Percentiles rank a stretch among this genome's conserved stretches.
These are phyloP conservation scores for Moelleriella libera DNA, from an alignment of 2,329 filamentous ascomycete species.

Conservation along the genomic window DNA sequence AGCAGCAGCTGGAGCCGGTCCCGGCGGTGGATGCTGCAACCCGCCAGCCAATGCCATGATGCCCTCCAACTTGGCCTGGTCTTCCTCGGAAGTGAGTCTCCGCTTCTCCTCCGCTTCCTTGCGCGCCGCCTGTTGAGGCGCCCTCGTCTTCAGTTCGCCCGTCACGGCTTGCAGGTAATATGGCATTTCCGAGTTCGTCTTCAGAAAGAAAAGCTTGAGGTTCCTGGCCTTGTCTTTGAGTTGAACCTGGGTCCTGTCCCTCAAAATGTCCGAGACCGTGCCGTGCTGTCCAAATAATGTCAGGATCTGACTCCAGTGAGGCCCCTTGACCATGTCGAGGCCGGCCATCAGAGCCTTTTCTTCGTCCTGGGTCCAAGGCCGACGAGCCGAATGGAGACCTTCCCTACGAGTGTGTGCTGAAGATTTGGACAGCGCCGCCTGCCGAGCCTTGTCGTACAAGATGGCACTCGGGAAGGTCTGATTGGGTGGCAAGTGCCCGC, in stretches of 20 bases:
- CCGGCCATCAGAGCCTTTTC: conserved; percentile 84
- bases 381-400: conserved; percentile 46
- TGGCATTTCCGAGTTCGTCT: conserved; percentile 81
- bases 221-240: conserved; percentile 88
- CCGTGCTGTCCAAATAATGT: conserved; percentile 71
- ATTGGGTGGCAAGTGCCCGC: conserved; percentile 36
- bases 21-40: conserved; percentile 27
- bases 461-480: conserved; percentile 40
- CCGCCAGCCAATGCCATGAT: conserved; percentile 41
- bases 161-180: conserved; percentile 80
- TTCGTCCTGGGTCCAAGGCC: conserved; percentile 80
- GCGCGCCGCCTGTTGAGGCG: conserved; percentile 57
- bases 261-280: conserved; percentile 67
- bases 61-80: conserved; percentile 45
- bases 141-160: conserved; percentile 75
- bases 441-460: conserved; percentile 43
- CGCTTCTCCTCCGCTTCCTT: conserved; percentile 54
- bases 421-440: conserved; percentile 42
- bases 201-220: conserved; percentile 80
- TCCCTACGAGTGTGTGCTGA: conserved; percentile 40
- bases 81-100: conserved; percentile 42
- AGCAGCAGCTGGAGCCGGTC: conserved; percentile 11
- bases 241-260: conserved; percentile 82
- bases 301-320: conserved; percentile 87
- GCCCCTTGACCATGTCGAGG: conserved; percentile 75